Conservation (phyloP, 768 basidiomycete genomes). For the Boletus insuetus region DNA sequence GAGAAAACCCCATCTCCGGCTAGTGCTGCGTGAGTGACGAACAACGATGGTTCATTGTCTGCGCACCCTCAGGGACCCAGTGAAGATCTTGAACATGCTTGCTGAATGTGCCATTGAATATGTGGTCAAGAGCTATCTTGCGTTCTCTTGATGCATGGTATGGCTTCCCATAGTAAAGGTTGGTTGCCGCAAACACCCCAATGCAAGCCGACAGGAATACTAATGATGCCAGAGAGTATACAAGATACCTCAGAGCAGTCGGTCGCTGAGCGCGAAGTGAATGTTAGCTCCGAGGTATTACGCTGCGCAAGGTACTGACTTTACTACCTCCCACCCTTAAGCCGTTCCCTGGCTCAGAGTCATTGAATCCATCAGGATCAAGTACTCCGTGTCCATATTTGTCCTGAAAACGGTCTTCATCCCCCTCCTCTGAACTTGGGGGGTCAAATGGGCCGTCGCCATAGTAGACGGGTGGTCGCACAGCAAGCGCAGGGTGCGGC, state of each 20-base stretch:
- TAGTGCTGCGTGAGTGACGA: slow-evolving; percentile 31
- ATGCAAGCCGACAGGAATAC: slow-evolving; percentile 63
- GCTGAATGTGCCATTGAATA: slow-evolving; percentile 89
- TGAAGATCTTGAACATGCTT: slow-evolving; percentile 47
- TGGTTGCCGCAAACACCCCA: slow-evolving; percentile 73
- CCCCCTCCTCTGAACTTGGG: slow-evolving; percentile 78
- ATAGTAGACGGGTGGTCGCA: slow-evolving; percentile 52
- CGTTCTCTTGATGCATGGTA: slow-evolving; percentile 52
- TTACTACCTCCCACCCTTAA: slow-evolving; percentile 38
- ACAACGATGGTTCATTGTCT: background rate
- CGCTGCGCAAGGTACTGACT: slow-evolving; percentile 25
- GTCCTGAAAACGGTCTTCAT: slow-evolving; percentile 45
- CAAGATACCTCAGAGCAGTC: slow-evolving; percentile 57
- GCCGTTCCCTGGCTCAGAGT: slow-evolving; percentile 29
- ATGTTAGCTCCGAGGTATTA: slow-evolving; percentile 4
- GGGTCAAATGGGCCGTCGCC: slow-evolving; percentile 75
- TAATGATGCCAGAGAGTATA: slow-evolving; percentile 58
- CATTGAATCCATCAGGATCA: slow-evolving; percentile 8
- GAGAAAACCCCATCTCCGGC: slow-evolving; percentile 96
- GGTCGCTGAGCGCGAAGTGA: slow-evolving; percentile 36
- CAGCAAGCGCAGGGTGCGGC: slow-evolving; percentile 7
- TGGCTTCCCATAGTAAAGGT: slow-evolving; percentile 56
- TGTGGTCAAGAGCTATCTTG: slow-evolving; percentile 82
- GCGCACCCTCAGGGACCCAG: slow-evolving; percentile 92
- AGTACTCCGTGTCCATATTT: slow-evolving; percentile 34